Percentiles rank a stretch among this genome's conserved stretches.
Conservation (phyloP, 2,329 filamentous ascomycete species). For the Fusarium buxicola region DNA sequence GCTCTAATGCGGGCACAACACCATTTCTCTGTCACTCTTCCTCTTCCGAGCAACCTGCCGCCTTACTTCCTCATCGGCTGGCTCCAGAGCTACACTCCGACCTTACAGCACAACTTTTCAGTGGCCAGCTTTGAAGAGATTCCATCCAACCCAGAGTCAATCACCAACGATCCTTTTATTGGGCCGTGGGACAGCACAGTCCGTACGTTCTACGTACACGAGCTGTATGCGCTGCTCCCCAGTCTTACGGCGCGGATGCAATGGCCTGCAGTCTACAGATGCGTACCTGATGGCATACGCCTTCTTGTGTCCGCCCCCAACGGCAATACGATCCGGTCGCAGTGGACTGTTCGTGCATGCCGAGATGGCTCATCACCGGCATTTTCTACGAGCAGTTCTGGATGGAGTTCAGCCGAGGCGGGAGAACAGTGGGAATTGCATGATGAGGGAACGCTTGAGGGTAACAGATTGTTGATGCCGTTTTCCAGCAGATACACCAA, state of each 20-base stretch:
- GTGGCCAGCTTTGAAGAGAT: constrained; percentile 5
- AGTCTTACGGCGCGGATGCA: constrained; percentile 4
- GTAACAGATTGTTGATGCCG: constrained; percentile 3
- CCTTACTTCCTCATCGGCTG: constrained; percentile 6
- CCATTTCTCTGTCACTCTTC: constrained; percentile 10
- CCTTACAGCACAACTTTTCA: constrained; percentile 16
- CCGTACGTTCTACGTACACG: constrained; percentile 12
- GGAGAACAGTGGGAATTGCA: constrained; percentile 8
- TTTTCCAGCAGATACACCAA: constrained; percentile 9
- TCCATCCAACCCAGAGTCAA: neutral
- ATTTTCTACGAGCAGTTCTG: too few species aligned
- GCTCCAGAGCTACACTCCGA: constrained; percentile 11
- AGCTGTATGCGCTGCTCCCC: constrained; percentile 5
- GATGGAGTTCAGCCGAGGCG: too few species aligned
- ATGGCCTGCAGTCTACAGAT: constrained; percentile 8
- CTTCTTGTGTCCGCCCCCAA: constrained; percentile 14
- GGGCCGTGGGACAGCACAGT: constrained; percentile 12
- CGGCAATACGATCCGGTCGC: constrained; percentile 8
- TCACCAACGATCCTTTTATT: constrained; percentile 8
- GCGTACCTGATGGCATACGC: constrained; percentile 8
- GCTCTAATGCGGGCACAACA: constrained; percentile 15
- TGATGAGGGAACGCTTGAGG: constrained; percentile 5
- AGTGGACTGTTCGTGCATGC: constrained; percentile 8
- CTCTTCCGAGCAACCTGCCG: constrained; percentile 6
- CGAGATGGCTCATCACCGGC: neutral